Conservation (phyloP, 768 basidiomycete species). For the Lentinula sp. region DNA sequence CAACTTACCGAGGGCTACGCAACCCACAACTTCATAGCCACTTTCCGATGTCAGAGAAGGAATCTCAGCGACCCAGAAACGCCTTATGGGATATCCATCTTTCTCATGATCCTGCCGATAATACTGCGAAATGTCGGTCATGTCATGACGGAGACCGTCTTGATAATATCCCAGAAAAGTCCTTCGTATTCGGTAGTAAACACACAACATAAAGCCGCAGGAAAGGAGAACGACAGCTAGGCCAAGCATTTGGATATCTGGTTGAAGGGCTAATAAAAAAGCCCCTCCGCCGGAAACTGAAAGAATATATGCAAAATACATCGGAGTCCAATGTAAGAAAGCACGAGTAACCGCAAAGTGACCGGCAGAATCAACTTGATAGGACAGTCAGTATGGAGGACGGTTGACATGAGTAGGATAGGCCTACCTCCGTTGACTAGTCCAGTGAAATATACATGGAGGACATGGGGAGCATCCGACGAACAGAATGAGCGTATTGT, state of each 20-base stretch:
- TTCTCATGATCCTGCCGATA: constrained; percentile 1
- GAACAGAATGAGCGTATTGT: background rate
- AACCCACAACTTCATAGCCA: constrained; percentile 5
- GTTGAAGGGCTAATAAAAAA: background rate
- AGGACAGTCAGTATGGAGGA: background rate
- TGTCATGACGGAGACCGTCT: background rate
- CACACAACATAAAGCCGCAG: background rate
- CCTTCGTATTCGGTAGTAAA: constrained; percentile 4
- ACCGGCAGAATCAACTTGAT: background rate
- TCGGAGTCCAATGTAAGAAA: constrained; percentile 3
- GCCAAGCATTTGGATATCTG: background rate
- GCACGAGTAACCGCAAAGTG: background rate
- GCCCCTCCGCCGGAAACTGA: background rate
- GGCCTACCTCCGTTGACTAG: constrained; percentile 1
- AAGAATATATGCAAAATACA: constrained; percentile 2
- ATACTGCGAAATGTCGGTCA: background rate
- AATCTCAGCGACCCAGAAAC: constrained; percentile 5
- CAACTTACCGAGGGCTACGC: constrained; percentile 4
- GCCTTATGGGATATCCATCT: background rate
- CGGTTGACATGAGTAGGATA: background rate
- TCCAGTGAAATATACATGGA: constrained; percentile 4
- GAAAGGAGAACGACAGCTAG: background rate
- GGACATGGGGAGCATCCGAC: background rate
- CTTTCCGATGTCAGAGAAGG: background rate
- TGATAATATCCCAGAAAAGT: constrained; percentile 2